Percentiles rank a stretch among this genome's conserved stretches.
Conservation (phyloP, 2,329 filamentous ascomycete genomes). For the Pyricularia sp. region DNA sequence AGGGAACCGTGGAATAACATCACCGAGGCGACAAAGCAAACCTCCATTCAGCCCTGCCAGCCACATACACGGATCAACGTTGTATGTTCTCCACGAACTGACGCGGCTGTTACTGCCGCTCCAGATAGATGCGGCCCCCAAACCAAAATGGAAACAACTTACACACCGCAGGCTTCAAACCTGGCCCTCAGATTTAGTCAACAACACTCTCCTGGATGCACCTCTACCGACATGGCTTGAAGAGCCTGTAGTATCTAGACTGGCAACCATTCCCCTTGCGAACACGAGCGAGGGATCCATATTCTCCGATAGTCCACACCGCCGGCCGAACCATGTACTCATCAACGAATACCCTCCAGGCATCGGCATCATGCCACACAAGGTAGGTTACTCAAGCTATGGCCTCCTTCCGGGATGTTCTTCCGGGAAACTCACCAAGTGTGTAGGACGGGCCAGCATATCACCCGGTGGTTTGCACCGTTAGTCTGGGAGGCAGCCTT, state of each 20-base stretch:
- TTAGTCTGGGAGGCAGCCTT: constrained; percentile 67
- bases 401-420: neutral
- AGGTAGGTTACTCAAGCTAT: constrained; percentile 29
- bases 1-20: neutral
- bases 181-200: constrained; percentile 72
- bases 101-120: neutral
- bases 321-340: constrained; percentile 74
- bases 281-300: constrained; percentile 18
- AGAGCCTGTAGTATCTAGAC: constrained; percentile 52
- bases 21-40: neutral
- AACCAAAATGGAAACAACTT: constrained; percentile 73
- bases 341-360: constrained; percentile 85
- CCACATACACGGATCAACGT: neutral
- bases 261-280: constrained; percentile 35
- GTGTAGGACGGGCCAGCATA: constrained; percentile 68
- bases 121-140: constrained; percentile 48
- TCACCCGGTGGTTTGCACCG: constrained; percentile 75
- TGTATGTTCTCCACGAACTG: neutral
- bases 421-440: constrained; percentile 4
- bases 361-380: constrained; percentile 94
- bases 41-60: neutral
- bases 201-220: constrained; percentile 61
- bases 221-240: constrained; percentile 65
- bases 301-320: constrained; percentile 56
- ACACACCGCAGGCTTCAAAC: constrained; percentile 84